A percentile compares a stretch with the other conserved stretches of the same genome.
Evolutionary conservation across 805 yeast genomes (phyloP).

Genomic region (Pichia membranifaciens): DNA sequence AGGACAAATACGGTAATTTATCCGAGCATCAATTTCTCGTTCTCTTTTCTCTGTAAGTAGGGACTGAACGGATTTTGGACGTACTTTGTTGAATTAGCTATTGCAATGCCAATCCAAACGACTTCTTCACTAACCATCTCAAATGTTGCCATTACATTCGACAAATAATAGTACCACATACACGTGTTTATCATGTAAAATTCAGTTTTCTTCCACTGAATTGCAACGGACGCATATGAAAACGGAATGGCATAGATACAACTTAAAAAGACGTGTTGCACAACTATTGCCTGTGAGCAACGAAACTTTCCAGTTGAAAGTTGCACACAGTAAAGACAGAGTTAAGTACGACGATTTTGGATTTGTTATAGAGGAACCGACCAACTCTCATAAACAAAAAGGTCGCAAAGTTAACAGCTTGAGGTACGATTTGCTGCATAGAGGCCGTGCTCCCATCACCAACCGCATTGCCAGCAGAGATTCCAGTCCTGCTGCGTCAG

Average conservation of each 20-base stretch:
- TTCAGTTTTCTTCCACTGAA: conserved; percentile 75
- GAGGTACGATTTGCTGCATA: conserved; percentile 3
- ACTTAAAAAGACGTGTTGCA: conserved; percentile 89
- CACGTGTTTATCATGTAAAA: conserved; percentile 87
- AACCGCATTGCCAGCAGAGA: conserved; percentile 26
- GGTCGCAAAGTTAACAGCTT: conserved; percentile 17
- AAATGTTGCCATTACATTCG: conserved; percentile 10
- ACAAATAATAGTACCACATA: conserved; percentile 17
- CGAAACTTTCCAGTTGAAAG: conserved; percentile 26
- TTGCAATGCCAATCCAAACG: no score
- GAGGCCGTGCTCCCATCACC: conserved; percentile 23
- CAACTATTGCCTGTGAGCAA: conserved; percentile 57
- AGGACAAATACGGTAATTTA: no score
- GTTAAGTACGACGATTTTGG: conserved; percentile 45
- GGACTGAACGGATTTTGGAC: no score
- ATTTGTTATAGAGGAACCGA: conserved; percentile 30
- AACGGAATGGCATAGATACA: conserved; percentile 97
- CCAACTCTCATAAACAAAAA: neutral
- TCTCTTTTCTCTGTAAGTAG: no score
- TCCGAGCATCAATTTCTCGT: no score
- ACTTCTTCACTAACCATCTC: no score
- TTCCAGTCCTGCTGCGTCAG: conserved; percentile 48
- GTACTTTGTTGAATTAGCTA: no score
- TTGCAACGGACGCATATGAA: conserved; percentile 91
- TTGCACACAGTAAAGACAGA: conserved; percentile 23